A percentile compares a stretch with the other conserved stretches of the same genome.
These are phyloP conservation scores for Agroathelia rolfsii DNA, from an alignment of 1,284 basidiomycete genomes.

Conservation along the genomic window DNA sequence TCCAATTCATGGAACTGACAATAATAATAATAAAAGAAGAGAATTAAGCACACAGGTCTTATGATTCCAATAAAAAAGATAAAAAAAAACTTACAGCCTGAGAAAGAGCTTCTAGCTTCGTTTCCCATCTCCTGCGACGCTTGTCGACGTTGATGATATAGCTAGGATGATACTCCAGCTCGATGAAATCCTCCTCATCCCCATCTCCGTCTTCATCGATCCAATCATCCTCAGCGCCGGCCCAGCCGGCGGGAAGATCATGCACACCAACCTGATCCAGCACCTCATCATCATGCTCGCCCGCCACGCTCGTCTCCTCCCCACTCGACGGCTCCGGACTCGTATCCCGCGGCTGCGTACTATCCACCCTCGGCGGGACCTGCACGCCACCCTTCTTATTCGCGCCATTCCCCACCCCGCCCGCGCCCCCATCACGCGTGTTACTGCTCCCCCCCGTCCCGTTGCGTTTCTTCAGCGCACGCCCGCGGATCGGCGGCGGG, in stretches of 20 bases:
- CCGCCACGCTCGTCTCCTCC: constrained; percentile 49
- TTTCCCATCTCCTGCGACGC: constrained; percentile 59
- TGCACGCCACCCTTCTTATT: constrained; percentile 29
- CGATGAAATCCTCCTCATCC: constrained; percentile 59
- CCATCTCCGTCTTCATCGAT: constrained; percentile 63
- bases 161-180: constrained; percentile 65
- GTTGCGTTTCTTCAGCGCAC: constrained; percentile 23
- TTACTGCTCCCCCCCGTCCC: neutral
- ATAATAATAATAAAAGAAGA: constrained; percentile 10
- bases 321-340: constrained; percentile 56
- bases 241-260: constrained; percentile 18
- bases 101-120: constrained; percentile 60
- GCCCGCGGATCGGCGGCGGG: constrained; percentile 25
- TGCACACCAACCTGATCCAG: constrained; percentile 8
- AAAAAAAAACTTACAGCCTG: constrained; percentile 43
- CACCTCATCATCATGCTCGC: constrained; percentile 31
- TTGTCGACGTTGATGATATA: constrained; percentile 59
- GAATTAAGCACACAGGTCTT: constrained; percentile 9
- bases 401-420: constrained; percentile 16
- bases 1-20: constrained; percentile 65
- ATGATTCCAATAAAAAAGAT: constrained; percentile 1
- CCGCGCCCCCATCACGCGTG: constrained; percentile 12
- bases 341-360: constrained; percentile 70
- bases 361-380: constrained; percentile 65
- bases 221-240: constrained; percentile 52